Percentiles rank a stretch among this genome's conserved stretches.
Evolutionary conservation across 257 asterid species (phyloP).

Genomic region (Linaria vulgaris): DNA sequence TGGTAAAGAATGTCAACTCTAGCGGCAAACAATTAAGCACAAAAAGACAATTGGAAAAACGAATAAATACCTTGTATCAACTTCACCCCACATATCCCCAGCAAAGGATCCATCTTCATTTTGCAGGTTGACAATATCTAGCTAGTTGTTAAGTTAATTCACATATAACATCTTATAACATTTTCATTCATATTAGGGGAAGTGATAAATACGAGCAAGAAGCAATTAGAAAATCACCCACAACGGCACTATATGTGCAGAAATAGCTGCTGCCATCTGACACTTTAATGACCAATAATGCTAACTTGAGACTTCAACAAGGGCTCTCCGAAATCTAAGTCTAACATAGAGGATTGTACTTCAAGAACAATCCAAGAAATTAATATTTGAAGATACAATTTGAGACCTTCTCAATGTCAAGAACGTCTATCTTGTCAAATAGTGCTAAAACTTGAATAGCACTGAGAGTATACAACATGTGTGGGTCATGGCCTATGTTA

Average conservation of each 20-base stretch:
- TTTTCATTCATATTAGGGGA: conserved; percentile 3
- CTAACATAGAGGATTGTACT: conserved; percentile 7
- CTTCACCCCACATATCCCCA: conserved; percentile 97
- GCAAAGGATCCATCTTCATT: conserved; percentile 91
- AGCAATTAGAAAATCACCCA: neutral
- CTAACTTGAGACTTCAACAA: neutral
- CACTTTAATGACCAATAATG: no score
- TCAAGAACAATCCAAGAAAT: conserved; percentile 18
- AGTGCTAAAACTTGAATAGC: conserved; percentile 91
- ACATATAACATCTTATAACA: neutral
- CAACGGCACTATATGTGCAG: no score
- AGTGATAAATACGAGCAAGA: neutral
- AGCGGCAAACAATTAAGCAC: neutral
- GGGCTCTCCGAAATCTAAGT: neutral
- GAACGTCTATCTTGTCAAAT: conserved; percentile 71
- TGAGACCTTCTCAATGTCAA: conserved; percentile 73
- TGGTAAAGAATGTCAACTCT: no score
- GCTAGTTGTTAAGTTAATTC: conserved; percentile 47
- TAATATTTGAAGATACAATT: conserved; percentile 59
- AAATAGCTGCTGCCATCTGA: no score
- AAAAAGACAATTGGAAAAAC: conserved; percentile 2
- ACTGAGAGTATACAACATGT: conserved; percentile 78
- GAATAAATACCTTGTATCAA: conserved; percentile 66
- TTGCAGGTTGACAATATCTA: conserved; percentile 82
- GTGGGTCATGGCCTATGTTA: conserved; percentile 92